phyloP scores from a whole-genome alignment of 306 rosid species.

The Cucumis cinereus region DNA sequence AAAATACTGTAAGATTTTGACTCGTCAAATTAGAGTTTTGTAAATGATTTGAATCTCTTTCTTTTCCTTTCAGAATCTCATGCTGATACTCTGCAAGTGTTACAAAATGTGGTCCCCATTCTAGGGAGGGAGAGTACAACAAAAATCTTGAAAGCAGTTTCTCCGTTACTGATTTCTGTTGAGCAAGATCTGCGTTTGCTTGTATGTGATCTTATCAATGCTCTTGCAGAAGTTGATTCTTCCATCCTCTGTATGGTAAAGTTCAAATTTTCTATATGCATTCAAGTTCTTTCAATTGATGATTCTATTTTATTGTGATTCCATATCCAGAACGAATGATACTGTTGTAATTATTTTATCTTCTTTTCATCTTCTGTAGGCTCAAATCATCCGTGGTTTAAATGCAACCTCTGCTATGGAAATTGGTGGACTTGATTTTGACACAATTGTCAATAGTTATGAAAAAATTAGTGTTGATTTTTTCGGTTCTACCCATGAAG shows the following conservation, averaged over 20 bases:
- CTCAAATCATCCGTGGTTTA: constrained; percentile 52
- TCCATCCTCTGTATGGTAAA: constrained; percentile 54
- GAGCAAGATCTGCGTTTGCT: constrained; percentile 48
- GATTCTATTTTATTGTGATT: constrained; percentile 4
- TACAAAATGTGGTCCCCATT: constrained; percentile 46
- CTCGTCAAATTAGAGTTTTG: neutral
- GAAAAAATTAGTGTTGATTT: constrained; percentile 38
- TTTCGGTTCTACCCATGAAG: constrained; percentile 36
- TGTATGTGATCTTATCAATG: constrained; percentile 69
- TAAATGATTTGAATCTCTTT: constrained; percentile 10
- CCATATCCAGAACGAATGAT: neutral
- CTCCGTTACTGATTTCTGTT: constrained; percentile 49
- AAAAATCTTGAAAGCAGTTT: constrained; percentile 46
- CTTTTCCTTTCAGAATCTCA: constrained; percentile 41
- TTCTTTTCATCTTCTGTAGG: constrained; percentile 31
- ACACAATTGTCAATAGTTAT: constrained; percentile 47
- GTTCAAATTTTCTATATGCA: constrained; percentile 4
- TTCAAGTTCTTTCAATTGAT: constrained; percentile 10
- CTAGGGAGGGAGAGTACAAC: constrained; percentile 40
- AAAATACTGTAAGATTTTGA: neutral
- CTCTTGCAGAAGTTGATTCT: constrained; percentile 49
- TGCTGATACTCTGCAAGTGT: constrained; percentile 44
- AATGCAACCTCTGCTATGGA: constrained; percentile 55
- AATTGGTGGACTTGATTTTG: constrained; percentile 68
- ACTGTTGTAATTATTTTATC: neutral